Evolutionary conservation across 2,329 filamentous ascomycete genomes (phyloP).

Genomic region (Aureobasidium namibiae): DNA sequence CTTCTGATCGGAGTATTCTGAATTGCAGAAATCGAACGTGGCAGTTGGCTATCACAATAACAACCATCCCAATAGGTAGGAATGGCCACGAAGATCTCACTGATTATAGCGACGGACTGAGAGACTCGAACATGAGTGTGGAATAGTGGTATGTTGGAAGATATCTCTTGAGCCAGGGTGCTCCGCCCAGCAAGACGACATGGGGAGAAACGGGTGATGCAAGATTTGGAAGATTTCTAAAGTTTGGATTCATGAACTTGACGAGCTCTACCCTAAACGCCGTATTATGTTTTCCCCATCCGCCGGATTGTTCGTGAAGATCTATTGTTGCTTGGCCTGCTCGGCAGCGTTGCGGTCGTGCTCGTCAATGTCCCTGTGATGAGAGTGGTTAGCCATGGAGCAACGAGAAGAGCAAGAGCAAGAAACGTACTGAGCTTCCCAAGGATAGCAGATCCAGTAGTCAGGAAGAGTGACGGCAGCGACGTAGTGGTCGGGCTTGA

Average conservation of each 20-base stretch:
- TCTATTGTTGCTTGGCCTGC: slow-evolving; percentile 17
- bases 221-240: not conserved
- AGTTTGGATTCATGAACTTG: slow-evolving; percentile 1
- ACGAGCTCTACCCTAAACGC: slow-evolving; percentile 6
- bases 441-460: slow-evolving; percentile 98
- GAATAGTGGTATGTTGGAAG: not conserved
- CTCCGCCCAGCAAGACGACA: not conserved
- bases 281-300: slow-evolving; percentile 1
- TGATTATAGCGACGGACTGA: no score
- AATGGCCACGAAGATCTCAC: no score
- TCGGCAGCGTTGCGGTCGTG: slow-evolving; percentile 62
- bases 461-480: slow-evolving; percentile 86
- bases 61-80: no score
- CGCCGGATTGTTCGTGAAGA: slow-evolving; percentile 1
- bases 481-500: slow-evolving; percentile 63
- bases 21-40: no score
- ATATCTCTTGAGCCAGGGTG: not conserved
- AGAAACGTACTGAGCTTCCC: slow-evolving; percentile 68
- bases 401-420: not conserved
- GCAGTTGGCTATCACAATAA: no score
- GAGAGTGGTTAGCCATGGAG: not conserved
- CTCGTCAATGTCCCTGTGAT: slow-evolving; percentile 72
- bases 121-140: not conserved
- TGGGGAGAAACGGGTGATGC: not conserved
- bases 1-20: no score